Conservation (phyloP, 2,329 filamentous ascomycete species). For the Xylariaceae sp. region DNA sequence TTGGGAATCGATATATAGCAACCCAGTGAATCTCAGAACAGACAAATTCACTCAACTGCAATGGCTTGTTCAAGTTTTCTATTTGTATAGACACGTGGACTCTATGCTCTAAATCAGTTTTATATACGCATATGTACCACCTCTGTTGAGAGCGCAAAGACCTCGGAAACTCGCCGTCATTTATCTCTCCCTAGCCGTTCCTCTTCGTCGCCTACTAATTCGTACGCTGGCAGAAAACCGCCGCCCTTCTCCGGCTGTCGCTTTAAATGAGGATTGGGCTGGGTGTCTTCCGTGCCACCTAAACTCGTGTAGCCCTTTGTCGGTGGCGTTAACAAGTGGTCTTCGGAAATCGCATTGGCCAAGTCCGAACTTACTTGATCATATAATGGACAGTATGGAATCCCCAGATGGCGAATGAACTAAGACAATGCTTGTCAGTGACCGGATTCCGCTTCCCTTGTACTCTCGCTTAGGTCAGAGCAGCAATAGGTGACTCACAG, state of each 20-base stretch:
- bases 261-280: slow-evolving; percentile 75
- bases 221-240: slow-evolving; percentile 68
- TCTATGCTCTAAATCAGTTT: slow-evolving; percentile 15
- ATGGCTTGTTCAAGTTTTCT: neutral
- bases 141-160: neutral
- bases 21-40: no score
- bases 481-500: slow-evolving; percentile 11
- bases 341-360: neutral
- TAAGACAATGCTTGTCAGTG: slow-evolving; percentile 33
- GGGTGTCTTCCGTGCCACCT: slow-evolving; percentile 84
- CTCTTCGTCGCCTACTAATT: slow-evolving; percentile 68
- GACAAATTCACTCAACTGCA: neutral
- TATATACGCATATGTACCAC: neutral
- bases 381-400: slow-evolving; percentile 84
- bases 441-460: neutral
- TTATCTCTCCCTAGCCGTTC: slow-evolving; percentile 72
- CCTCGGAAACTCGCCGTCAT: slow-evolving; percentile 24
- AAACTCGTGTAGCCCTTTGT: slow-evolving; percentile 75
- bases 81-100: neutral
- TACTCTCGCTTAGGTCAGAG: neutral
- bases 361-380: slow-evolving; percentile 43
- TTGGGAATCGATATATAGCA: no score
- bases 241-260: slow-evolving; percentile 27
- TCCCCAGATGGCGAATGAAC: slow-evolving; percentile 74
- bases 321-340: slow-evolving; percentile 2